Evolutionary conservation across 1,284 basidiomycete species (phyloP).

Genomic region (Cryptococcus jaspeensis): DNA sequence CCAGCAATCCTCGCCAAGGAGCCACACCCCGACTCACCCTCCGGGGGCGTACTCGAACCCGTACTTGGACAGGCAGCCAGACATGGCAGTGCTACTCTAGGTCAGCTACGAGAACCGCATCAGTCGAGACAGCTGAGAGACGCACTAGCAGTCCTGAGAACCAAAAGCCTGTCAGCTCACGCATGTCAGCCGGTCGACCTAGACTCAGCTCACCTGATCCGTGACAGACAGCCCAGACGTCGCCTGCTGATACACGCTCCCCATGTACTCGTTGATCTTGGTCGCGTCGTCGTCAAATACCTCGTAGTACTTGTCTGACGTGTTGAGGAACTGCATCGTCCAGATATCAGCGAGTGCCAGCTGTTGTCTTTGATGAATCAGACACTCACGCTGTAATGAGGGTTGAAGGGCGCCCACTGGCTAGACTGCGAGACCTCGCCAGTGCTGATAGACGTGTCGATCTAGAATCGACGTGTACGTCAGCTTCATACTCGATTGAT

Average conservation of each 20-base stretch:
- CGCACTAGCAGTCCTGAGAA: slow-evolving; percentile 42
- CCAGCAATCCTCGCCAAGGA: too few relatives aligned
- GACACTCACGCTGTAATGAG: slow-evolving; percentile 34
- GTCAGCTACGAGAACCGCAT: not conserved
- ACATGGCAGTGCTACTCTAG: slow-evolving; percentile 41
- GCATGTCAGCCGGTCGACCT: too few relatives aligned
- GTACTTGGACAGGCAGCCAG: slow-evolving; percentile 59
- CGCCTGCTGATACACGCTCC: slow-evolving; percentile 65
- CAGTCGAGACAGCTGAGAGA: not conserved
- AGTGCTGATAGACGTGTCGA: slow-evolving; percentile 17
- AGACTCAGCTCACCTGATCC: slow-evolving; percentile 25
- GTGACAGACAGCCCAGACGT: slow-evolving; percentile 39
- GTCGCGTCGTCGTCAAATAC: slow-evolving; percentile 56
- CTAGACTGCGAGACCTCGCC: slow-evolving; percentile 48
- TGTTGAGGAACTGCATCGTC: slow-evolving; percentile 33
- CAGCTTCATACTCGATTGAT: too few relatives aligned
- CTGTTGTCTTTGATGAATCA: not conserved
- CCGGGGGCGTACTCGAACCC: slow-evolving; percentile 67
- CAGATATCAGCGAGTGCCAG: not conserved
- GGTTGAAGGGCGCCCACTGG: slow-evolving; percentile 51
- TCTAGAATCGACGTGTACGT: slow-evolving; percentile 4
- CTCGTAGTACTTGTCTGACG: slow-evolving; percentile 50
- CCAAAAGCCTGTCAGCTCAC: not conserved
- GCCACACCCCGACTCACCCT: slow-evolving; percentile 20
- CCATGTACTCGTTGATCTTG: slow-evolving; percentile 57